Evolutionary conservation across 345 rosid species (phyloP), one percentile per base, ranked within the genome.

Genomic region (Pistacia vera): DNA sequence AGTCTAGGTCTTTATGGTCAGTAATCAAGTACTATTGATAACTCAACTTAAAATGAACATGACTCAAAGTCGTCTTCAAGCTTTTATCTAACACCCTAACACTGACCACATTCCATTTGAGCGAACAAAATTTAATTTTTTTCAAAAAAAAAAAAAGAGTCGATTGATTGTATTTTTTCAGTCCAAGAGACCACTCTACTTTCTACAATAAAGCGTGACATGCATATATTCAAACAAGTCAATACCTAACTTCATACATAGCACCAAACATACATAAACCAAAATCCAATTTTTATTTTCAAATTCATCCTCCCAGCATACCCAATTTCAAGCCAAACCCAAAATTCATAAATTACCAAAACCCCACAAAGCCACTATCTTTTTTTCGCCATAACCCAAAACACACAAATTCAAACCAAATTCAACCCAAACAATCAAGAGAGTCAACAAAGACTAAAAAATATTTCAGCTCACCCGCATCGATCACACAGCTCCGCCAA

Each of bases 401-500:
- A 74, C 81, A 54, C 51, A 51, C 52, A 71, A 66, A 54, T 54
- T 67, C 75, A 78, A 5, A 52, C 73, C 49, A 54, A 78, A 66
- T 18, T 56, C 74, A 77, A 55, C 57, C 8, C 41, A 57, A 46
- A 75, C 48, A 11, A 22, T 63, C 46, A 41, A 30, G 55, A 16
- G 2, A 72, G 70, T 72, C 58, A 55, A 57, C 57, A 44, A 22
- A 51, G 44, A 60, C 46, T 68, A 68, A 56, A 25, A 30, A 64
- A 41, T 1, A 17, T 4, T n/a, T 0, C 25, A 41, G 73, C 89
- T 89, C 83, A 96, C 99, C 86, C 95, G 94, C 99, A 96, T 81
- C 94, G 92, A 83, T 90, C 91, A 85, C 99, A 96, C 63, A 96
- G 98, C 78, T 92, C 92, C n/a, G 90, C 97, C 55, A 80, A 83